Evolutionary conservation across 495 filamentous ascomycete species (phyloP).

Genomic region (Annulohypoxylon nitens): DNA sequence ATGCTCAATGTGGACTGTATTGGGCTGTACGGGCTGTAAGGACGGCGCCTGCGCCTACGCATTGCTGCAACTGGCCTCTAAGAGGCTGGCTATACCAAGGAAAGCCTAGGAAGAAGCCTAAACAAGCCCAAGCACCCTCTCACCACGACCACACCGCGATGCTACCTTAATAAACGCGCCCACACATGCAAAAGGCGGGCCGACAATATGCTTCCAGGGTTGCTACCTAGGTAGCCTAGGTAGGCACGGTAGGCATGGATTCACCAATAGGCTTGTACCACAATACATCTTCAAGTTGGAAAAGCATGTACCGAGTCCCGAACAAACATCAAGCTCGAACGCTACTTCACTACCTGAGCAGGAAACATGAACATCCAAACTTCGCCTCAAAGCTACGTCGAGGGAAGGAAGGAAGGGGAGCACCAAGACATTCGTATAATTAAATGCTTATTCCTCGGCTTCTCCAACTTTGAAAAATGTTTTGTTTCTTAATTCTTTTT

Average conservation of each 20-base stretch:
- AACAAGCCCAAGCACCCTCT: slow-evolving; percentile 17
- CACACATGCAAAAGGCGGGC: slow-evolving; percentile 37
- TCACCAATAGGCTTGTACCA: slow-evolving; percentile 6
- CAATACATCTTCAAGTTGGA: slow-evolving; percentile 3
- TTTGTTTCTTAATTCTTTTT: background rate
- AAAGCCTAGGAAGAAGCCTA: slow-evolving; percentile 40
- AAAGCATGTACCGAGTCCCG: slow-evolving; percentile 31
- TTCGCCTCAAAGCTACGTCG: slow-evolving; percentile 35
- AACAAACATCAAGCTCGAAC: slow-evolving; percentile 23
- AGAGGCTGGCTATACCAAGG: slow-evolving; percentile 33
- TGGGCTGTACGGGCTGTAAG: background rate
- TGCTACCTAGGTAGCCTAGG: slow-evolving; percentile 2
- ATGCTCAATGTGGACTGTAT: background rate
- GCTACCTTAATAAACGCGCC: slow-evolving; percentile 45
- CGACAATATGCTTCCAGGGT: slow-evolving; percentile 14
- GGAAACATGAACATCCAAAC: slow-evolving; percentile 22
- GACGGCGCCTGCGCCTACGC: slow-evolving; percentile 15
- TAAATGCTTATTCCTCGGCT: slow-evolving; percentile 23
- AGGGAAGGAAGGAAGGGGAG: slow-evolving; percentile 23
- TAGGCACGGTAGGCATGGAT: background rate
- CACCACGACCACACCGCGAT: slow-evolving; percentile 21
- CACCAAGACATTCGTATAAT: slow-evolving; percentile 14
- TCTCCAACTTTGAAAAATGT: background rate
- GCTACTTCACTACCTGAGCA: slow-evolving; percentile 4
- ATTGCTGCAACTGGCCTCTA: slow-evolving; percentile 1